Percentiles rank a stretch among this genome's conserved stretches.
phyloP scores from a whole-genome alignment of 257 asterid genomes.

The Scutellaria minor region DNA sequence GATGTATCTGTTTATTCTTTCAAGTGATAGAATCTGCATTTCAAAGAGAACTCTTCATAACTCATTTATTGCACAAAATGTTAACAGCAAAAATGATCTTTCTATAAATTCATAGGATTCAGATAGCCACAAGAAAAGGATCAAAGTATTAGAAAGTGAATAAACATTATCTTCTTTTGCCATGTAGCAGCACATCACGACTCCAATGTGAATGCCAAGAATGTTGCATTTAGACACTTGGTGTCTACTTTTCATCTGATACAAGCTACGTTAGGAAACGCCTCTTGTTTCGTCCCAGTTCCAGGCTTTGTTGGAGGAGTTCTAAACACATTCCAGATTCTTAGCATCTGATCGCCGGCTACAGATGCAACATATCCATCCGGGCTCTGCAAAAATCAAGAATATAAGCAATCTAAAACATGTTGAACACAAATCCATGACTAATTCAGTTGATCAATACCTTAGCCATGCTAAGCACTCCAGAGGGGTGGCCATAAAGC shows the following conservation, averaged over 20 bases:
- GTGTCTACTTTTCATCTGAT: slow-evolving; percentile 36
- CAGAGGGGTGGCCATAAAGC: slow-evolving; percentile 51
- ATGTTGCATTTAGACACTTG: neutral
- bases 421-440: neutral
- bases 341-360: slow-evolving; percentile 51
- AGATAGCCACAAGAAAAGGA: too few species aligned
- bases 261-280: slow-evolving; percentile 42
- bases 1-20: too few species aligned
- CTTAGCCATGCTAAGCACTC: slow-evolving; percentile 49
- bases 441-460: slow-evolving; percentile 8
- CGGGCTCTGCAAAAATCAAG: slow-evolving; percentile 44
- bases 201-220: too few species aligned
- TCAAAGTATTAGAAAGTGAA: too few species aligned
- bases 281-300: slow-evolving; percentile 37
- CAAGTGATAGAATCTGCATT: too few species aligned
- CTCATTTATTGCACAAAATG: too few species aligned
- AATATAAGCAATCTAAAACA: too few species aligned
- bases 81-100: too few species aligned
- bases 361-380: slow-evolving; percentile 49
- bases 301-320: slow-evolving; percentile 32
- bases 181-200: too few species aligned
- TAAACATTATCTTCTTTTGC: too few species aligned
- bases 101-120: too few species aligned
- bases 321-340: slow-evolving; percentile 51
- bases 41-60: too few species aligned